phyloP scores from a whole-genome alignment of 805 yeast genomes.

The Ogataea neopini region DNA sequence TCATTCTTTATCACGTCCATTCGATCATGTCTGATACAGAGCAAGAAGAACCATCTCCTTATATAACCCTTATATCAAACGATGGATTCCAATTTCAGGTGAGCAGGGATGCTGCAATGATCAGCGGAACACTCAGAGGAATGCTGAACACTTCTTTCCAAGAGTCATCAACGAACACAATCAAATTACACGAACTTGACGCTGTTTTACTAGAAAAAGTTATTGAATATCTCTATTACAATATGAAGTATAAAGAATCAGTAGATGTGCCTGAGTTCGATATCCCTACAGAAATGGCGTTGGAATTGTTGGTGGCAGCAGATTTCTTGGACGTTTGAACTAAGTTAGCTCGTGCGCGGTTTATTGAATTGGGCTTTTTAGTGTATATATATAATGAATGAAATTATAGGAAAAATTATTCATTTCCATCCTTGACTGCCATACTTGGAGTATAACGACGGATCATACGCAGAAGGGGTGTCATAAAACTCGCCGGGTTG shows the following conservation, averaged over 20 bases:
- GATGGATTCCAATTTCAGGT: slow-evolving; percentile 68
- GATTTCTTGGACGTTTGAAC: slow-evolving; percentile 72
- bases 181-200: slow-evolving; percentile 63
- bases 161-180: slow-evolving; percentile 58
- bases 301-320: slow-evolving; percentile 89
- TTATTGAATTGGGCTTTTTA: background rate
- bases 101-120: slow-evolving; percentile 71
- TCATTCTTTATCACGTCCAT: background rate
- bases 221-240: slow-evolving; percentile 81
- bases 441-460: slow-evolving; percentile 44
- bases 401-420: background rate
- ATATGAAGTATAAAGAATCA: slow-evolving; percentile 62
- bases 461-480: slow-evolving; percentile 53
- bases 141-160: slow-evolving; percentile 57
- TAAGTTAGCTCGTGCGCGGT: background rate
- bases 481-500: slow-evolving; percentile 42
- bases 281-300: slow-evolving; percentile 90
- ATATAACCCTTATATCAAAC: slow-evolving; percentile 68
- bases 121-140: slow-evolving; percentile 62
- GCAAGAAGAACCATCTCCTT: slow-evolving; percentile 29
- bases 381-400: background rate
- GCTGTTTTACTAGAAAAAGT: slow-evolving; percentile 74
- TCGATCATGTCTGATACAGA: slow-evolving; percentile 25
- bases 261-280: slow-evolving; percentile 81
- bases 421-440: slow-evolving; percentile 20